phyloP scores from a whole-genome alignment of 2,329 filamentous ascomycete genomes.

The Didymella sp. region DNA sequence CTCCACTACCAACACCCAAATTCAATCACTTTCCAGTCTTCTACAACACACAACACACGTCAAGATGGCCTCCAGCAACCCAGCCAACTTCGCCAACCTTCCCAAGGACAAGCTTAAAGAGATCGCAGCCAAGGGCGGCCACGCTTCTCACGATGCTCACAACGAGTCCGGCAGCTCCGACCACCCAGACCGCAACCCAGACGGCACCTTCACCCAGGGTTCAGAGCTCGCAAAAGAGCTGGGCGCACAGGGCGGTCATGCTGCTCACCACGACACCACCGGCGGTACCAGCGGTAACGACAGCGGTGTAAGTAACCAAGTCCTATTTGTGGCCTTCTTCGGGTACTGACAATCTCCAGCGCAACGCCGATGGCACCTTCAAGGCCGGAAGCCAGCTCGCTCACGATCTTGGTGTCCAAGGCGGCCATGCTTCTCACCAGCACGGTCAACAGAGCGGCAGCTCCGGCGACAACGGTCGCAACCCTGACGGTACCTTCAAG shows the following conservation, averaged over 20 bases:
- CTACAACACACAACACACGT: slow-evolving; percentile 11
- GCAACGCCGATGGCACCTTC: slow-evolving; percentile 54
- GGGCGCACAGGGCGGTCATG: slow-evolving; percentile 47
- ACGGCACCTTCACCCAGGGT: slow-evolving; percentile 51
- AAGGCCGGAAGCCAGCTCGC: slow-evolving; percentile 46
- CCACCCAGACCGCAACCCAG: slow-evolving; percentile 45
- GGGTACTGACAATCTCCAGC: slow-evolving; percentile 1
- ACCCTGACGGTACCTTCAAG: slow-evolving; percentile 53
- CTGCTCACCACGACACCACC: slow-evolving; percentile 33
- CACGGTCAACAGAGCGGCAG: slow-evolving; percentile 2
- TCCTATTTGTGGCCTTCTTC: background rate
- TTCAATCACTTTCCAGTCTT: background rate
- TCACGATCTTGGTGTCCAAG: slow-evolving; percentile 45
- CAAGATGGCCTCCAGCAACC: slow-evolving; percentile 54
- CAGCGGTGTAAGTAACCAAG: slow-evolving; percentile 31
- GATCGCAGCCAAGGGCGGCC: slow-evolving; percentile 59
- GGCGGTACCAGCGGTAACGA: slow-evolving; percentile 22
- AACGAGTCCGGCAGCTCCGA: slow-evolving; percentile 3
- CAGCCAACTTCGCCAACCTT: slow-evolving; percentile 61
- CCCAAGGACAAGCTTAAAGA: slow-evolving; percentile 58
- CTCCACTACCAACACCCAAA: background rate
- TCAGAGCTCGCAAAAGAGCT: slow-evolving; percentile 49
- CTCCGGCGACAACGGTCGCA: slow-evolving; percentile 28
- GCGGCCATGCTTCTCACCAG: slow-evolving; percentile 37
- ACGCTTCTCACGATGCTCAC: slow-evolving; percentile 46